Evolutionary conservation across 1,139 yeast genomes (phyloP).

Genomic region (Debaryomyces coudertii): DNA sequence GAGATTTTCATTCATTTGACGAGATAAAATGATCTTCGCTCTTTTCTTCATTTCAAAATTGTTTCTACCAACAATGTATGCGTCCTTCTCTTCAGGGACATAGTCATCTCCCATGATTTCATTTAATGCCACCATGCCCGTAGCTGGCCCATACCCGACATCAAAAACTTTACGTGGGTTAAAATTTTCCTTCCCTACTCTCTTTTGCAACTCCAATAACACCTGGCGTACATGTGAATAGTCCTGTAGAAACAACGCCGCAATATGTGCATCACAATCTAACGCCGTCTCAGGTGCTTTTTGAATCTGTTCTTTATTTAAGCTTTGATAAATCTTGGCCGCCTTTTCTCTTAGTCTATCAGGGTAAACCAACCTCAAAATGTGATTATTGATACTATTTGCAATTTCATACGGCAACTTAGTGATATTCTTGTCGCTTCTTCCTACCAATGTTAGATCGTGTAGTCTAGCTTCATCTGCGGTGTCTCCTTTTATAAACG

Average conservation of each 20-base stretch:
- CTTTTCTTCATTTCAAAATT: slow-evolving; percentile 71
- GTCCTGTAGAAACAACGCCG: slow-evolving; percentile 82
- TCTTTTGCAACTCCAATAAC: slow-evolving; percentile 63
- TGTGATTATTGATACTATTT: slow-evolving; percentile 59
- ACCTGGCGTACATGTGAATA: slow-evolving; percentile 75
- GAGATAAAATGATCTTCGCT: slow-evolving; percentile 73
- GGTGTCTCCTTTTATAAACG: slow-evolving; percentile 45
- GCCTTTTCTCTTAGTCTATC: slow-evolving; percentile 58
- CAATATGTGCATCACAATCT: slow-evolving; percentile 83
- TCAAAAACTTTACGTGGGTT: slow-evolving; percentile 71
- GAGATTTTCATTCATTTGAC: slow-evolving; percentile 62
- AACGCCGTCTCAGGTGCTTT: slow-evolving; percentile 53
- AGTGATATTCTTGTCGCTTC: slow-evolving; percentile 48
- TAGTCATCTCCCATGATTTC: slow-evolving; percentile 72
- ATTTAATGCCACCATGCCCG: slow-evolving; percentile 87
- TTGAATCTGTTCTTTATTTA: slow-evolving; percentile 56
- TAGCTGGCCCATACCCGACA: slow-evolving; percentile 90
- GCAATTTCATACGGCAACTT: slow-evolving; percentile 57
- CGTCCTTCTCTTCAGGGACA: slow-evolving; percentile 66
- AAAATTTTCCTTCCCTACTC: slow-evolving; percentile 53
- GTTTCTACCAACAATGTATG: slow-evolving; percentile 69
- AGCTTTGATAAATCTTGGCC: slow-evolving; percentile 52
- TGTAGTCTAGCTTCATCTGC: slow-evolving; percentile 59
- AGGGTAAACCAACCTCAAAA: slow-evolving; percentile 57
- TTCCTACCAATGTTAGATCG: slow-evolving; percentile 49